Evolutionary conservation across 2,329 filamentous ascomycete genomes (phyloP), one percentile per base, ranked within the genome.

Genomic region (Pyrenochaeta sp.): DNA sequence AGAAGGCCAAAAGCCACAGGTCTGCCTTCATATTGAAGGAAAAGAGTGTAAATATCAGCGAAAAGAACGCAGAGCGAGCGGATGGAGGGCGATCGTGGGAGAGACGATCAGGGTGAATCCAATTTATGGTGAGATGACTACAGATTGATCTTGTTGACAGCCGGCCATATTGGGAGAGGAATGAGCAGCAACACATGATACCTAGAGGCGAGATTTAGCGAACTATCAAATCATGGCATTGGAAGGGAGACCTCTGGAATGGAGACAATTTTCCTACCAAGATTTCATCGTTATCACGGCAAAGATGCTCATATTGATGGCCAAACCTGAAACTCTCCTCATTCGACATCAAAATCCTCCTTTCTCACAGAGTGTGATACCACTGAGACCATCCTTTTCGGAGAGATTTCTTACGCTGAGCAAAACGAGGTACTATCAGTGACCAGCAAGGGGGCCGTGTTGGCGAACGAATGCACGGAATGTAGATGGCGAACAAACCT

Each of bases 121-220:
- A 51, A 61, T 63, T 64, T 63, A 66, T 60, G 55, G 51, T 57
- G 50, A 42, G 44, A 27, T 40, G 41, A 47, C 36, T 46, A 37
- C 19, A 39, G 40, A 29, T 42, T 61, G 49, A 61, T 60, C 43
- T 65, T 67, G 58, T 66, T 61, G 53, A 61, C 39, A 30, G 22
- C 26, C n/a, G 21, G 17, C 34, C 29, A 41, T 31, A 51, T 37
- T 41, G 30, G 41, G 36, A 29, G 15, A 54, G 60, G 57, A 65
- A 65, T 58, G 57, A 35, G 51, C 31, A 38, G 49, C 48, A 51
- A 44, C 46, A 54, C 54, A 56, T 55, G 46, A 55, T 52, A 32
- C 21, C 44, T 43, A 29, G 34, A 47, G 42, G 18, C 43, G n/a
- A 30, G 47, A 38, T 44, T 58, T 59, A 49, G 45, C 42, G 35